Percentiles rank a stretch among this genome's conserved stretches.
Evolutionary conservation across 2,329 filamentous ascomycete genomes (phyloP).

Genomic region (Calonectria leucothoes): DNA sequence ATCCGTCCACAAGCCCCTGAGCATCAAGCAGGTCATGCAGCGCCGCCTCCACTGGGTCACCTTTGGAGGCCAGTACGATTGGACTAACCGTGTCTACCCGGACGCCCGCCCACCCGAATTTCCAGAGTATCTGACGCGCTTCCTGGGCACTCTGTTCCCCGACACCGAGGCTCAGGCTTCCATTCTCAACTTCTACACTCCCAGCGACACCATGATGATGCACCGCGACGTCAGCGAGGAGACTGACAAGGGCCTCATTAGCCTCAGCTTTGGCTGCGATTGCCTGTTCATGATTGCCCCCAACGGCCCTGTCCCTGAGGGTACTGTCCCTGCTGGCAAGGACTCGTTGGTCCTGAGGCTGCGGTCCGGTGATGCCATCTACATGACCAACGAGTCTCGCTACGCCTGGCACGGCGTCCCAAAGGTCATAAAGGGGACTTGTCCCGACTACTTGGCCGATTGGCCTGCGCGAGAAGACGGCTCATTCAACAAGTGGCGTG

Average conservation of each 20-base stretch:
- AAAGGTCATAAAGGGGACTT: slow-evolving; percentile 83
- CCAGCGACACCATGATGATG: slow-evolving; percentile 90
- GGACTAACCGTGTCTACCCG: slow-evolving; percentile 89
- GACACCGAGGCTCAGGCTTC: slow-evolving; percentile 85
- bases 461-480: slow-evolving; percentile 74
- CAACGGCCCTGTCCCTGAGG: slow-evolving; percentile 47
- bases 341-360: slow-evolving; percentile 73
- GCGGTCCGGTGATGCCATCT: slow-evolving; percentile 87
- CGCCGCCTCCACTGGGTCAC: slow-evolving; percentile 94
- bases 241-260: slow-evolving; percentile 81
- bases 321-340: slow-evolving; percentile 48
- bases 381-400: slow-evolving; percentile 84
- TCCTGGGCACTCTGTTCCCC: slow-evolving; percentile 80
- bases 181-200: slow-evolving; percentile 93
- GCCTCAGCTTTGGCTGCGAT: slow-evolving; percentile 90
- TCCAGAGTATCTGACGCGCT: slow-evolving; percentile 75
- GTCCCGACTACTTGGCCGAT: slow-evolving; percentile 76
- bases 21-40: slow-evolving; percentile 76
- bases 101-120: slow-evolving; percentile 75
- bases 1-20: slow-evolving; percentile 78
- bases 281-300: slow-evolving; percentile 87
- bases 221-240: slow-evolving; percentile 95
- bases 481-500: slow-evolving; percentile 76
- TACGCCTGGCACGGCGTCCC: slow-evolving; percentile 98
- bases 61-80: slow-evolving; percentile 95